These are phyloP conservation scores for Smittium culicis DNA, from an alignment of 371 early-diverging fungal species.

Conservation along the genomic window DNA sequence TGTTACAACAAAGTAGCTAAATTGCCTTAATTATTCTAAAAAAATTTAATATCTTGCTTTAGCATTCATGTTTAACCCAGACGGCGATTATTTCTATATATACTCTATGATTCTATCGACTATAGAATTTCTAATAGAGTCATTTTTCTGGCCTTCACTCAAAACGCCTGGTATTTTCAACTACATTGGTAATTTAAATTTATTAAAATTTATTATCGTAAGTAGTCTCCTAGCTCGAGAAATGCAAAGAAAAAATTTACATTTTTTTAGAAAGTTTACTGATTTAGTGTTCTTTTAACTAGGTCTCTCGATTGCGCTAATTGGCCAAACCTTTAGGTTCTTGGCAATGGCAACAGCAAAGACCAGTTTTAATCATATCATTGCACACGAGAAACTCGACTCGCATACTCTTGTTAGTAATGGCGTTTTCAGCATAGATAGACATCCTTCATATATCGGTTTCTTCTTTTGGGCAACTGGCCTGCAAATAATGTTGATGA, in stretches of 20 bases:
- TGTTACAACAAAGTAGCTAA: no score
- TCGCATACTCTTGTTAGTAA: conserved; percentile 39
- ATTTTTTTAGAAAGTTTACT: no score
- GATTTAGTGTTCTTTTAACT: no score
- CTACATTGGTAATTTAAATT: background rate
- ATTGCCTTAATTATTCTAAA: background rate
- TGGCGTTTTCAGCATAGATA: conserved; percentile 36
- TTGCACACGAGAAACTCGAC: conserved; percentile 29
- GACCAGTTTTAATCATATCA: conserved; percentile 44
- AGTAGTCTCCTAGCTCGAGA: no score
- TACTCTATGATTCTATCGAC: conserved; percentile 17
- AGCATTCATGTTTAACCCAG: conserved; percentile 31
- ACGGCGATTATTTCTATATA: conserved; percentile 19
- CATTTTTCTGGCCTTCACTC: conserved; percentile 10
- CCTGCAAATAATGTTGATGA: conserved; percentile 36
- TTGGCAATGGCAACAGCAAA: conserved; percentile 43
- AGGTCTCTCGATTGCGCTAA: conserved; percentile 32
- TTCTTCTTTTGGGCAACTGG: conserved; percentile 45
- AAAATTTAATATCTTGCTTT: background rate
- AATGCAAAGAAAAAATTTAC: no score
- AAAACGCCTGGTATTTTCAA: conserved; percentile 11
- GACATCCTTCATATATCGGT: conserved; percentile 53
- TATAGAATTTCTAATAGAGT: conserved; percentile 17
- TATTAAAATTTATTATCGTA: no score
- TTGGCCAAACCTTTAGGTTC: conserved; percentile 36